Conservation (phyloP, 257 asterid species). For the Solanum verrucosum region DNA sequence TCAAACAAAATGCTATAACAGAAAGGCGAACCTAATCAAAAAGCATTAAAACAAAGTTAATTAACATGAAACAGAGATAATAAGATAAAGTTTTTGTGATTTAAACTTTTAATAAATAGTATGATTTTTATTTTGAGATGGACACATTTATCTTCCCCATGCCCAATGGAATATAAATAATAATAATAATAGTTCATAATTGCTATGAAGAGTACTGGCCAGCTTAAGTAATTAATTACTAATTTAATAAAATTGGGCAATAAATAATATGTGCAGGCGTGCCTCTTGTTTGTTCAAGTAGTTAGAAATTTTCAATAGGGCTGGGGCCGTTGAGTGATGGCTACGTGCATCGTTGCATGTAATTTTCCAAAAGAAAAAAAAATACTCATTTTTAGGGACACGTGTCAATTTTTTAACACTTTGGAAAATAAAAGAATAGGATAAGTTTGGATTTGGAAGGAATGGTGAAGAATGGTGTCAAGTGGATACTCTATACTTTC, state of each 20-base stretch:
- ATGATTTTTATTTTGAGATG: not conserved
- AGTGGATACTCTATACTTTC: conserved; percentile 10
- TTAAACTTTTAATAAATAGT: not conserved
- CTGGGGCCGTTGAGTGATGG: conserved; percentile 14
- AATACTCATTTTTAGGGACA: not conserved
- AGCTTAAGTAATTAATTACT: not conserved
- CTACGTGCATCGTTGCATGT: conserved; percentile 14
- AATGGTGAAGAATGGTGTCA: conserved; percentile 21
- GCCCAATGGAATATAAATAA: not conserved
- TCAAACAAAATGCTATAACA: not conserved
- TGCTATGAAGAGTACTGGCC: conserved; percentile 4
- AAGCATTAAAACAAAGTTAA: not conserved
- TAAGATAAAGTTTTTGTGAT: not conserved
- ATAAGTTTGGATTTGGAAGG: conserved; percentile 29
- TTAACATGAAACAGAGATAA: not conserved
- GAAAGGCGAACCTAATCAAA: not conserved
- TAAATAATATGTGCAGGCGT: conserved; percentile 22
- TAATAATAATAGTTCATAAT: not conserved
- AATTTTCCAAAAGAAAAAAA: not conserved
- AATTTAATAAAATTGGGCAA: not conserved
- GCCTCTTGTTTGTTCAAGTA: conserved; percentile 16
- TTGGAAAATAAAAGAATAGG: not conserved
- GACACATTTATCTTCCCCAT: not conserved
- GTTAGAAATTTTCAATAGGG: conserved; percentile 16
- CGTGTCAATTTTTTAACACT: conserved; percentile 9